Evolutionary conservation across 2,329 filamentous ascomycete species (phyloP).

Genomic region (Elsinoe australis): DNA sequence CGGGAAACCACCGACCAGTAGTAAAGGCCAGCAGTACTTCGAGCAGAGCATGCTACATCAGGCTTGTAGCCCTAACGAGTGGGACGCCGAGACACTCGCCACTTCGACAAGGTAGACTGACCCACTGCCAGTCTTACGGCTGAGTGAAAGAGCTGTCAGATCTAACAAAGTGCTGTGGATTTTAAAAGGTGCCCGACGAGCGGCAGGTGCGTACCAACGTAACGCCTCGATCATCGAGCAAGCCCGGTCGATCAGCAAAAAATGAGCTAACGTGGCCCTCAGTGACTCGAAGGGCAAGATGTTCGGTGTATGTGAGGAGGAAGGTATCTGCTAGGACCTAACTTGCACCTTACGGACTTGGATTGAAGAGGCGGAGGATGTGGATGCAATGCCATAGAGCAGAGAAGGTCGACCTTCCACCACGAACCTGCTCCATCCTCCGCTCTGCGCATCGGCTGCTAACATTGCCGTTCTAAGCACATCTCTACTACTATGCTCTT

Average conservation of each 20-base stretch:
- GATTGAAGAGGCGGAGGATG: not conserved
- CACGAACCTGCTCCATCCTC: not conserved
- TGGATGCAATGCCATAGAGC: not conserved
- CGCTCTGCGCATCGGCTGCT: not conserved
- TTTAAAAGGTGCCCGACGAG: not conserved
- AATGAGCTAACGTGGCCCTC: not conserved
- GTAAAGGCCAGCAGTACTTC: slow-evolving; percentile 6
- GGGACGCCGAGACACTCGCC: not conserved
- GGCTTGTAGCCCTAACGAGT: slow-evolving; percentile 2
- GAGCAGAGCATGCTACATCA: slow-evolving; percentile 7
- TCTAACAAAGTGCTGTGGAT: not conserved
- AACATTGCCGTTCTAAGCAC: not conserved
- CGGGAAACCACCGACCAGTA: not conserved
- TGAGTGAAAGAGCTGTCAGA: slow-evolving; percentile 8
- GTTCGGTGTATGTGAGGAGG: not conserved
- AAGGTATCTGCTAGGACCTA: not conserved
- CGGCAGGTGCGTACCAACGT: not conserved
- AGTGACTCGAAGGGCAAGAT: not conserved
- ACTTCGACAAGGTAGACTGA: not conserved
- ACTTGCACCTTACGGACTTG: not conserved
- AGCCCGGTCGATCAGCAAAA: not conserved
- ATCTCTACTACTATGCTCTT: too few species aligned
- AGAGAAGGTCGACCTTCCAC: not conserved
- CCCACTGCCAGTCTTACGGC: not conserved
- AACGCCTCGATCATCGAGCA: not conserved